A percentile compares a stretch with the other conserved stretches of the same genome.
Evolutionary conservation across 2,329 filamentous ascomycete genomes (phyloP).

Genomic region (Alternaria tenuissima): DNA sequence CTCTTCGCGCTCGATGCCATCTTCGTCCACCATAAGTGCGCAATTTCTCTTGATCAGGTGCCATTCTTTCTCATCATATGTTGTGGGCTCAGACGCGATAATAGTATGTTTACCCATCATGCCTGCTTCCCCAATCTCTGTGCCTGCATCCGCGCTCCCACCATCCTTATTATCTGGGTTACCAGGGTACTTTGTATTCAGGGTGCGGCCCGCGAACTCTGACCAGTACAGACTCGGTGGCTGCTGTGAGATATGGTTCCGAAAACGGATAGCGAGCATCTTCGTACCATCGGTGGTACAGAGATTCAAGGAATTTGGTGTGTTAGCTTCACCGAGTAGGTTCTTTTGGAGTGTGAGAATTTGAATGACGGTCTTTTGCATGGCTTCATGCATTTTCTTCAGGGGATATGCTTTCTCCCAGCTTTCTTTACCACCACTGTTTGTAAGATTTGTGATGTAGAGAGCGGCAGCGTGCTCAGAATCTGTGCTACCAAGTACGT

Average conservation of each 20-base stretch:
- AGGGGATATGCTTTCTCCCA: conserved; percentile 57
- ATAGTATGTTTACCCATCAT: conserved; percentile 62
- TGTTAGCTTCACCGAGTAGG: conserved; percentile 49
- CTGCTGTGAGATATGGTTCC: conserved; percentile 61
- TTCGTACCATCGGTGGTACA: conserved; percentile 60
- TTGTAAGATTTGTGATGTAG: conserved; percentile 58
- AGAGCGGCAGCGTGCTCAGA: conserved; percentile 62
- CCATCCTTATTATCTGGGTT: conserved; percentile 53
- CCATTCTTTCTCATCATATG: conserved; percentile 62
- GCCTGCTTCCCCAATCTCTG: conserved; percentile 47
- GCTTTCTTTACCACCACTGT: conserved; percentile 44
- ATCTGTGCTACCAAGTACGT: conserved; percentile 61
- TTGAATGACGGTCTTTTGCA: conserved; percentile 58
- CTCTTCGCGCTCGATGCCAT: conserved; percentile 50
- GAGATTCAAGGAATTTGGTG: conserved; percentile 62
- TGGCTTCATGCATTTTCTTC: conserved; percentile 55
- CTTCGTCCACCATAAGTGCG: conserved; percentile 54
- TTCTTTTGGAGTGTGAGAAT: conserved; percentile 58
- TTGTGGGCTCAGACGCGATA: conserved; percentile 63
- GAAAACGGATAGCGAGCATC: conserved; percentile 61
- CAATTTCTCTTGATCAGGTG: conserved; percentile 60
- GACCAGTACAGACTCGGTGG: conserved; percentile 63
- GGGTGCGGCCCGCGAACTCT: conserved; percentile 59
- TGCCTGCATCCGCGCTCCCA: conserved; percentile 45
- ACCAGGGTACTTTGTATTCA: conserved; percentile 63